Conservation (phyloP, 495 filamentous ascomycete genomes). For the Penicillium paradoxum region DNA sequence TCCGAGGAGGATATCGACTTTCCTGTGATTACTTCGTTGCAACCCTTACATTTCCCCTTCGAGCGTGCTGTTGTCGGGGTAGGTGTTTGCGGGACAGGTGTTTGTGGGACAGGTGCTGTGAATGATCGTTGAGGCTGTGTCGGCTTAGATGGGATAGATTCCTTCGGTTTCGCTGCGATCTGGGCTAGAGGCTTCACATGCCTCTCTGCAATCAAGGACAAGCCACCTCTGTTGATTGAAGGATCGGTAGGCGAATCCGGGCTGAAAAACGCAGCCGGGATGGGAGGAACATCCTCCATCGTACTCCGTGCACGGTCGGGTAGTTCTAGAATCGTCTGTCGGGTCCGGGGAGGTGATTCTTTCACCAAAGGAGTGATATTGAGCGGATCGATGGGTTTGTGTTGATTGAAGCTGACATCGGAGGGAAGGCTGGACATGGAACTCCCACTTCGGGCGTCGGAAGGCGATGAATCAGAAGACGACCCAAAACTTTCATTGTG, state of each 20-base stretch:
- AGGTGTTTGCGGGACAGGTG: slow-evolving; percentile 24
- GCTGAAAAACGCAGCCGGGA: slow-evolving; percentile 30
- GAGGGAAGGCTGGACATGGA: slow-evolving; percentile 61
- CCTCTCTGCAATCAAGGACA: slow-evolving; percentile 38
- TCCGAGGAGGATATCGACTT: slow-evolving; percentile 94
- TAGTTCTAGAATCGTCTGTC: slow-evolving; percentile 18
- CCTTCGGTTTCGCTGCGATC: slow-evolving; percentile 10
- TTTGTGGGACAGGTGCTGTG: slow-evolving; percentile 23
- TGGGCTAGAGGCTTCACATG: background rate
- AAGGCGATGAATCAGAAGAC: slow-evolving; percentile 64
- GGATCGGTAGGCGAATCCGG: slow-evolving; percentile 61
- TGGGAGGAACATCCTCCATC: slow-evolving; percentile 30
- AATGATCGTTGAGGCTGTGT: slow-evolving; percentile 22
- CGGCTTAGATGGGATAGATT: slow-evolving; percentile 18
- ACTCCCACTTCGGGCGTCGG: slow-evolving; percentile 61
- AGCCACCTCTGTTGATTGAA: slow-evolving; percentile 39
- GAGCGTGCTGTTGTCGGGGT: slow-evolving; percentile 30
- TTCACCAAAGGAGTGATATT: slow-evolving; percentile 36
- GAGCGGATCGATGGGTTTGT: slow-evolving; percentile 30
- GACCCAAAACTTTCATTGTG: slow-evolving; percentile 65
- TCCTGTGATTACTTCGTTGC: slow-evolving; percentile 70
- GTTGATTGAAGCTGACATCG: slow-evolving; percentile 30
- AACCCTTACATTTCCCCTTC: slow-evolving; percentile 81
- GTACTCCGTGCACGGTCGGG: slow-evolving; percentile 19
- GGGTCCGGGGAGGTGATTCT: slow-evolving; percentile 24